Evolutionary conservation across 1,284 basidiomycete species (phyloP).

Genomic region (Papiliotrema laurentii): DNA sequence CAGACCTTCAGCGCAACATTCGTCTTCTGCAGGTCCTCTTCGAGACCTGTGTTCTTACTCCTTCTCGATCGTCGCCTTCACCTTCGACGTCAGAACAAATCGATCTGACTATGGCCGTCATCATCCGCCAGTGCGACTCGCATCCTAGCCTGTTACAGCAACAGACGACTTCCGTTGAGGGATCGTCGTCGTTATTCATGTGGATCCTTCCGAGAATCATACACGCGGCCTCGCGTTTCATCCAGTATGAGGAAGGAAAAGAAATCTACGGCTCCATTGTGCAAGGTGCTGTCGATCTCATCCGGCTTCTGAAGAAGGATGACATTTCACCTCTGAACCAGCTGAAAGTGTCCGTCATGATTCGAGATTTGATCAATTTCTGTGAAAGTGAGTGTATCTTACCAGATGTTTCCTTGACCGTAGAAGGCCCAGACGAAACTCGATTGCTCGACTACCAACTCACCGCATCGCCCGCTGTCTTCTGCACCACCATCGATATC

Average conservation of each 20-base stretch:
- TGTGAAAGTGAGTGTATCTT: too few relatives aligned
- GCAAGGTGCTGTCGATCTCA: neutral
- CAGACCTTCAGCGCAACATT: slow-evolving; percentile 16
- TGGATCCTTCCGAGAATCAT: slow-evolving; percentile 40
- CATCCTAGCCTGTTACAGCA: slow-evolving; percentile 23
- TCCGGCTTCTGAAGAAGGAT: too few relatives aligned
- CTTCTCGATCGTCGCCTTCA: slow-evolving; percentile 7
- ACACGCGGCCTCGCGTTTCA: slow-evolving; percentile 15
- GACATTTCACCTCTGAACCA: too few relatives aligned
- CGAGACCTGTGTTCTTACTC: slow-evolving; percentile 31
- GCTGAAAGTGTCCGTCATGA: too few relatives aligned
- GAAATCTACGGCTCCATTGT: neutral
- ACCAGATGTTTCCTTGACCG: too few relatives aligned
- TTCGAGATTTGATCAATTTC: too few relatives aligned
- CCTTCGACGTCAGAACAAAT: slow-evolving; percentile 17
- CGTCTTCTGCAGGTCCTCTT: slow-evolving; percentile 37
- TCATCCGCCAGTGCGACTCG: slow-evolving; percentile 18
- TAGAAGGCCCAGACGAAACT: too few relatives aligned
- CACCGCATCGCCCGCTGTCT: too few relatives aligned
- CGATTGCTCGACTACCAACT: too few relatives aligned
- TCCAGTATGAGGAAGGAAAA: neutral
- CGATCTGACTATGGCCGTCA: slow-evolving; percentile 29
- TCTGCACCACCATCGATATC: too few relatives aligned
- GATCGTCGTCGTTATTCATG: slow-evolving; percentile 30
- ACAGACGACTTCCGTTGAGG: slow-evolving; percentile 2